These are phyloP conservation scores for Iberis pinnata DNA, from an alignment of 345 rosid species.

Conservation along the genomic window DNA sequence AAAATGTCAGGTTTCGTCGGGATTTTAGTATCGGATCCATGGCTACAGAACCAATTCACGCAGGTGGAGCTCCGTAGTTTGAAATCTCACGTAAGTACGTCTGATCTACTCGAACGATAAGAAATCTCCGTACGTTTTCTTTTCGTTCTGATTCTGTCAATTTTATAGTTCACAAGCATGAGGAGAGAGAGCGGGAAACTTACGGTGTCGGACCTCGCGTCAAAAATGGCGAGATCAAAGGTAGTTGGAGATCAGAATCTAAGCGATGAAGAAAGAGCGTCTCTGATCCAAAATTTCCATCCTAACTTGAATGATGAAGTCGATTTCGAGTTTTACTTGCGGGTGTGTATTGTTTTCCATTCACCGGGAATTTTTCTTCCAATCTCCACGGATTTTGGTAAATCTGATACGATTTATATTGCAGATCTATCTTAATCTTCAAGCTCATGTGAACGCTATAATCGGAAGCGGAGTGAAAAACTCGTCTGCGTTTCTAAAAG, in stretches of 20 bases:
- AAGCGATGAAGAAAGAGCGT: conserved; percentile 58
- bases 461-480: conserved; percentile 71
- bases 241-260: conserved; percentile 73
- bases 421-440: conserved; percentile 81
- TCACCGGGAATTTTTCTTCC: too few species aligned
- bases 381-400: neutral
- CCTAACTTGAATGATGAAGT: conserved; percentile 65
- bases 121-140: neutral
- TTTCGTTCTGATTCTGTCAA: neutral
- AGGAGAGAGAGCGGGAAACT: conserved; percentile 92
- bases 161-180: conserved; percentile 66
- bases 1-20: conserved; percentile 87
- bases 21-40: conserved; percentile 88
- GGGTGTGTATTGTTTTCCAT: conserved; percentile 44
- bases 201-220: conserved; percentile 65
- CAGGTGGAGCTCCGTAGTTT: conserved; percentile 98
- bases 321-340: conserved; percentile 90
- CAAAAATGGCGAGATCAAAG: conserved; percentile 80
- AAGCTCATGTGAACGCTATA: conserved; percentile 72
- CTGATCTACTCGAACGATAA: neutral
- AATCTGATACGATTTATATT: neutral
- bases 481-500: conserved; percentile 90
- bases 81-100: conserved; percentile 72
- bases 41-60: conserved; percentile 96
- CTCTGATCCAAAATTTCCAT: conserved; percentile 57